These are phyloP conservation scores for Glycine latifolia DNA, from an alignment of 306 rosid species.

Conservation along the genomic window DNA sequence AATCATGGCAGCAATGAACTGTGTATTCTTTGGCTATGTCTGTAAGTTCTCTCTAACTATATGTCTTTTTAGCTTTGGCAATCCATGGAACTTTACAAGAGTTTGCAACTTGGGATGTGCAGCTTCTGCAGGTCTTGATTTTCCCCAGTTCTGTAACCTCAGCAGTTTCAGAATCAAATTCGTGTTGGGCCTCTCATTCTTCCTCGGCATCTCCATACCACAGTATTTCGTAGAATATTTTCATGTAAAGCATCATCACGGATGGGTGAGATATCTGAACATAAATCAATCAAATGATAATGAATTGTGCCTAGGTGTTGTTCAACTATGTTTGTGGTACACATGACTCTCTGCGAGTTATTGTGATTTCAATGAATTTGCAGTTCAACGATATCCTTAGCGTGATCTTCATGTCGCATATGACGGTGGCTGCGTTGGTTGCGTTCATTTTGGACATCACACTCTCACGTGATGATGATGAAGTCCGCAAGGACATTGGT, in stretches of 20 bases:
- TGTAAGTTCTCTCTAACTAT: slow-evolving; percentile 53
- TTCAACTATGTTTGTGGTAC: too few relatives aligned
- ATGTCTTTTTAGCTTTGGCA: background rate
- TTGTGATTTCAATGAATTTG: background rate
- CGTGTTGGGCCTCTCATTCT: slow-evolving; percentile 78
- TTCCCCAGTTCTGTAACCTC: slow-evolving; percentile 87
- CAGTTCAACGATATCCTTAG: slow-evolving; percentile 63
- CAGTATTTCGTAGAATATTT: slow-evolving; percentile 82
- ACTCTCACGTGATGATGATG: slow-evolving; percentile 54
- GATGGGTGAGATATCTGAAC: slow-evolving; percentile 69
- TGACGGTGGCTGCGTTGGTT: slow-evolving; percentile 73
- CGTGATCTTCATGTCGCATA: slow-evolving; percentile 75
- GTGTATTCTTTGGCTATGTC: slow-evolving; percentile 80
- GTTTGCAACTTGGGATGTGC: slow-evolving; percentile 35
- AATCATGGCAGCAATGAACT: slow-evolving; percentile 78
- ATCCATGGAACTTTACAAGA: background rate
- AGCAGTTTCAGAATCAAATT: slow-evolving; percentile 85
- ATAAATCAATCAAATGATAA: too few relatives aligned
- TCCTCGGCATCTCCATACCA: slow-evolving; percentile 82
- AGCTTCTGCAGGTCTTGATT: slow-evolving; percentile 89
- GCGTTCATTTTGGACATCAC: slow-evolving; percentile 71
- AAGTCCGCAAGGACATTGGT: slow-evolving; percentile 61
- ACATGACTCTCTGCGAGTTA: too few relatives aligned
- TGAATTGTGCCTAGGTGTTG: too few relatives aligned
- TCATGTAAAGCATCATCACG: slow-evolving; percentile 51